These are phyloP conservation scores for Diaporthe aspalathi DNA, from an alignment of 2,329 filamentous ascomycete species.

Conservation along the genomic window DNA sequence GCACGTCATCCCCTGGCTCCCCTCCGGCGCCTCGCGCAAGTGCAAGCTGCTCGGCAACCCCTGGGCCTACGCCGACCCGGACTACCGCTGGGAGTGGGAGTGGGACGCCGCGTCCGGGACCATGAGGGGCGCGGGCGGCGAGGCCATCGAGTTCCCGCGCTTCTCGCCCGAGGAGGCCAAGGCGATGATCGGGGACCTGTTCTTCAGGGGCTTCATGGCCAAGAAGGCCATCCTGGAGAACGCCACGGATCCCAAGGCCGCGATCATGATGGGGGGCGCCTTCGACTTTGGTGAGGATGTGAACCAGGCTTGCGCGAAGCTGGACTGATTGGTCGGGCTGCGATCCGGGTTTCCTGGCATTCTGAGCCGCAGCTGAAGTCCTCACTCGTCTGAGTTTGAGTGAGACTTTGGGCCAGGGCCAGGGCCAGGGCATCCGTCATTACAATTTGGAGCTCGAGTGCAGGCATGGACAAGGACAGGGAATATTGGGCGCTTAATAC, in stretches of 20 bases:
- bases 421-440: not conserved
- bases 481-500: not conserved
- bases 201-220: not conserved
- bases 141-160: not conserved
- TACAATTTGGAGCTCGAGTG: accelerated
- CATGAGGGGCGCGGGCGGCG: not conserved
- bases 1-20: not conserved
- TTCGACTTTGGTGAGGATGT: conserved; percentile 14
- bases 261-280: not conserved
- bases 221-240: conserved; percentile 13
- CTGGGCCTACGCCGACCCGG: not conserved
- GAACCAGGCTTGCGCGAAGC: not conserved
- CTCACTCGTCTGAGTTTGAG: not conserved
- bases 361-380: not conserved
- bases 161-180: not conserved
- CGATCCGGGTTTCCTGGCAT: not conserved
- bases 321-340: not conserved
- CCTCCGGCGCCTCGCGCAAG: not conserved
- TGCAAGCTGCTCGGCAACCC: conserved; percentile 14
- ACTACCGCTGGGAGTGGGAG: conserved; percentile 20
- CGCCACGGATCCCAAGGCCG: not conserved
- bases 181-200: not conserved
- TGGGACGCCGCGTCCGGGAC: conserved; percentile 5
- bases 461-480: not conserved
- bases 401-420: not conserved